Conservation (phyloP, 176 grass and related monocot genomes). For the Carex kokanica region DNA sequence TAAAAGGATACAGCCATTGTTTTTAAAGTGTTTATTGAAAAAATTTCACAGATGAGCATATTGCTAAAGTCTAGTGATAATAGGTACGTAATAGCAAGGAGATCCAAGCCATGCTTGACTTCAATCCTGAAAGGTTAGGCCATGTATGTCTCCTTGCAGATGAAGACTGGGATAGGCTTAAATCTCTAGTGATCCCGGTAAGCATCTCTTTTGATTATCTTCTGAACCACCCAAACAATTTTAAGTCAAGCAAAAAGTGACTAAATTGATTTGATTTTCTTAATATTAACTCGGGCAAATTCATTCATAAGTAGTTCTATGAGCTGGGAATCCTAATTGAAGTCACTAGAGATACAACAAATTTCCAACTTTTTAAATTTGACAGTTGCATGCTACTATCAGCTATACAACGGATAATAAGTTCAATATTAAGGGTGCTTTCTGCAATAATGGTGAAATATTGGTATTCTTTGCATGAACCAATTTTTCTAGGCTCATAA, state of each 20-base stretch:
- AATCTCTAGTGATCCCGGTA: constrained; percentile 63
- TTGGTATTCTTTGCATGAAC: not conserved
- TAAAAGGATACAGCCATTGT: not conserved
- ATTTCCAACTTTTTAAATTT: not conserved
- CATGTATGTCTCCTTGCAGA: constrained; percentile 80
- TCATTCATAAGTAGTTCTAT: constrained; percentile 2
- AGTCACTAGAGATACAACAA: not conserved
- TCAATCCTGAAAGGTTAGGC: constrained; percentile 72
- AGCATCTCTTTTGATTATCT: not conserved
- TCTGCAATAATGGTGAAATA: constrained; percentile 12
- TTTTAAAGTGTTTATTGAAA: constrained; percentile 21
- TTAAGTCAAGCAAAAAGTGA: not conserved
- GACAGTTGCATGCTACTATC: not conserved
- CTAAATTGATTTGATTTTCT: not conserved
- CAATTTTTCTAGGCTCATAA: not conserved
- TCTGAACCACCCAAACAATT: not conserved
- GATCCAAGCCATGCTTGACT: constrained; percentile 67
- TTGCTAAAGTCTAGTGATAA: constrained; percentile 44
- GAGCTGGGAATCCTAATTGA: not conserved
- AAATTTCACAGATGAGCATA: not conserved
- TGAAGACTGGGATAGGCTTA: constrained; percentile 73
- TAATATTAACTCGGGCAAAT: not conserved
- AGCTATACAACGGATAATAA: not conserved
- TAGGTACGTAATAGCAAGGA: constrained; percentile 82
- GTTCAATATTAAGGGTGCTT: not conserved